These are phyloP conservation scores for Phlegmacium glaucopus DNA, from an alignment of 768 basidiomycete genomes.

Conservation along the genomic window DNA sequence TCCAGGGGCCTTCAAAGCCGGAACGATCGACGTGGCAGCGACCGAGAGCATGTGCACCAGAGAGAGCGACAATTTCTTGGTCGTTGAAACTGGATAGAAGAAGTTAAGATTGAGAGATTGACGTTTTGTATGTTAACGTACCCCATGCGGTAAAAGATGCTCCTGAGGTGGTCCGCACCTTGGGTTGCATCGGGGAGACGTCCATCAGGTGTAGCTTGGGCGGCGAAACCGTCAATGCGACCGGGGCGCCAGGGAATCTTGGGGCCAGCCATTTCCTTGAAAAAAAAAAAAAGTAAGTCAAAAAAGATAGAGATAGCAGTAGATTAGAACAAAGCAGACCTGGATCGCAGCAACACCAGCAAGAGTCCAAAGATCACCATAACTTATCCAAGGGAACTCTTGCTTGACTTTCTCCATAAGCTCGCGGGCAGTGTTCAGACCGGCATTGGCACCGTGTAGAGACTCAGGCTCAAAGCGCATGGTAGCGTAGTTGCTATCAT, in stretches of 20 bases:
- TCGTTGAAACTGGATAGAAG: constrained; percentile 67
- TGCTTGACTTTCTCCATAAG: constrained; percentile 86
- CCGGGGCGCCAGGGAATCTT: constrained; percentile 93
- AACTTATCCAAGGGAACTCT: constrained; percentile 90
- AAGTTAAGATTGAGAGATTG: not conserved
- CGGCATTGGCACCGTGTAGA: constrained; percentile 79
- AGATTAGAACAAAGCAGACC: constrained; percentile 26
- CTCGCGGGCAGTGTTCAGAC: constrained; percentile 74
- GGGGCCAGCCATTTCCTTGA: constrained; percentile 87
- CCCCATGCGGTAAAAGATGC: constrained; percentile 92
- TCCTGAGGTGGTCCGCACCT: constrained; percentile 81
- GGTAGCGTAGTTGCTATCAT: constrained; percentile 86
- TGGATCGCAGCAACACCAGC: constrained; percentile 89
- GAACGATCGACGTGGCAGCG: constrained; percentile 86
- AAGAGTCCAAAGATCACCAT: constrained; percentile 97
- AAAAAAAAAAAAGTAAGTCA: not conserved
- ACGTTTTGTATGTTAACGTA: constrained; percentile 15
- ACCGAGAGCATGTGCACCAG: constrained; percentile 93
- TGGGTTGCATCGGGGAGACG: constrained; percentile 86
- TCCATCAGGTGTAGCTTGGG: constrained; percentile 79
- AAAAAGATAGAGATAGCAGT: not conserved
- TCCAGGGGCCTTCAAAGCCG: constrained; percentile 86
- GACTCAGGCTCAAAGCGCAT: constrained; percentile 97
- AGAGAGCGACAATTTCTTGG: constrained; percentile 94
- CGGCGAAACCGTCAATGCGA: constrained; percentile 79